phyloP scores from a whole-genome alignment of 495 filamentous ascomycete species.

The Penicillium flavigenum region DNA sequence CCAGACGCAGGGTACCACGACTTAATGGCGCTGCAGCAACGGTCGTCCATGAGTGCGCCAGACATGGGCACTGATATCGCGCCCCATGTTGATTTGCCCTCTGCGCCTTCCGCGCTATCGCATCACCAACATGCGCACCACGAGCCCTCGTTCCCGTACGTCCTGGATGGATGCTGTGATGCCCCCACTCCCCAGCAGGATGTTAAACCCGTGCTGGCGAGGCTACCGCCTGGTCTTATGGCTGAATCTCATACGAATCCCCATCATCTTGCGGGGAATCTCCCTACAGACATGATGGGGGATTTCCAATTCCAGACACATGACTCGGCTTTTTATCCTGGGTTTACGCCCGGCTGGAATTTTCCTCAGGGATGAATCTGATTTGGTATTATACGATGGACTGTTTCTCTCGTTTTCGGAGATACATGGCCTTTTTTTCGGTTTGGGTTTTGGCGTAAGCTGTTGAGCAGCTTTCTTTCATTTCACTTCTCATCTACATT shows the following conservation, averaged over 20 bases:
- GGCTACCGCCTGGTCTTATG: constrained; percentile 19
- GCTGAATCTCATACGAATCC: constrained; percentile 14
- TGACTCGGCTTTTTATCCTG: constrained; percentile 30
- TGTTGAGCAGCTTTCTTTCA: constrained; percentile 17
- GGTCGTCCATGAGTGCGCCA: constrained; percentile 18
- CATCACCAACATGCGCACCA: constrained; percentile 14
- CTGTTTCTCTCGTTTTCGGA: background rate
- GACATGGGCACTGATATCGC: constrained; percentile 25
- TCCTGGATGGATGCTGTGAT: constrained; percentile 19
- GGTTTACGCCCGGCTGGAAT: constrained; percentile 33
- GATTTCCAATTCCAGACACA: constrained; percentile 31
- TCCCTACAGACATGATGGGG: constrained; percentile 32
- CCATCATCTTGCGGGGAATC: constrained; percentile 13
- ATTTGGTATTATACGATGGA: background rate
- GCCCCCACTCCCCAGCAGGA: constrained; percentile 14
- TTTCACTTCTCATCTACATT: constrained; percentile 22
- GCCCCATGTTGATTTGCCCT: constrained; percentile 20
- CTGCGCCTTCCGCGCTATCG: constrained; percentile 12
- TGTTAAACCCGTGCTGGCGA: constrained; percentile 16
- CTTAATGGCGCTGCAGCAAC: constrained; percentile 23
- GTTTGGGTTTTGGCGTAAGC: background rate
- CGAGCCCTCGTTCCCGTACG: constrained; percentile 22
- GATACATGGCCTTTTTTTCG: background rate
- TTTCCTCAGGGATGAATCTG: constrained; percentile 32
- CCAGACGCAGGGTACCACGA: constrained; percentile 27